Evolutionary conservation across 768 basidiomycete species (phyloP), one percentile per base, ranked within the genome.

Genomic region (Phaeotremella fagi): DNA sequence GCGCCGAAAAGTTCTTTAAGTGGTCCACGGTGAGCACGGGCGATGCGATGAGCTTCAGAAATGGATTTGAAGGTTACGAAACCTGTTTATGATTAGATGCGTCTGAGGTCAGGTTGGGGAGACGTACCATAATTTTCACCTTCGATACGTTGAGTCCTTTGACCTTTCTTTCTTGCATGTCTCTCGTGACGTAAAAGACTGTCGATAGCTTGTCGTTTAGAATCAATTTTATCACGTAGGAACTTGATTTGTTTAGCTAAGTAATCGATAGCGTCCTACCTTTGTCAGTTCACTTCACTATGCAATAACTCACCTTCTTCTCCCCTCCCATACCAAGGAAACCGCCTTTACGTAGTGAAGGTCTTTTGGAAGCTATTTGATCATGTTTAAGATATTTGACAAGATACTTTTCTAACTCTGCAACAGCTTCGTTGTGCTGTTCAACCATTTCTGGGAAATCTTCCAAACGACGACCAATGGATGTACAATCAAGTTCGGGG

Each of bases 351-450:
- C 82, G 80, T 58, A 91, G 83, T 2, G 79, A 86, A 1, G 95
- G 95, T 28, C 95, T 79, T 54, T 86, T 87, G 63, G 82, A 83
- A 44, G 81, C 88, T 31, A 91, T 79, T 64, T 79, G 82, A 1
- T 88, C 89, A 6, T 82, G 84, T 63, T 90, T 91, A 55, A 97
- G 81, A 72, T 95, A 97, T 49, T 82, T 83, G 52, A 97, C 94
- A 27, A 99, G 81, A 45, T 90, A 80, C 31, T 82, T 79, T 72
- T 99, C 95, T 52, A 98, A 82, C 63, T 94, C 85, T 44, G 87
- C 80, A n/a, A 99, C 94, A n/a, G 89, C 86, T 49, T 83, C 77
- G 73, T 98, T 98, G 62, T 76, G 75, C 64, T 84, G 86, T 52
- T 94, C 87, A 59, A 99, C 88, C 51, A 95, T 78, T 54, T 90